These are phyloP conservation scores for Phytophthora nicotianae DNA, from an alignment of 352 stramenopile genomes.

Conservation along the genomic window DNA sequence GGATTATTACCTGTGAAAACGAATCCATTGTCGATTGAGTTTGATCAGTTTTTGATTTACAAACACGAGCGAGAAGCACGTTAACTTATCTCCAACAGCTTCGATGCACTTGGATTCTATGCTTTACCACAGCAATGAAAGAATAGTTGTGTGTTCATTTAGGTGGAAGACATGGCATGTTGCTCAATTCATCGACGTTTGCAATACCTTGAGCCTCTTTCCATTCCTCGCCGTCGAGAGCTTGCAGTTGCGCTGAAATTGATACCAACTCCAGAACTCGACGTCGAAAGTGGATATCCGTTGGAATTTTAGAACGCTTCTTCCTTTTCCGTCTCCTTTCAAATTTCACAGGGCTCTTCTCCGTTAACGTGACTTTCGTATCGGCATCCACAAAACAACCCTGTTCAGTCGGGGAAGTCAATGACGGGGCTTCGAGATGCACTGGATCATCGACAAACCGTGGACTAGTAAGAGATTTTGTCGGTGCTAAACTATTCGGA, in stretches of 20 bases:
- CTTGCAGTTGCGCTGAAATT: constrained; percentile 22
- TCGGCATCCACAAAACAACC: neutral
- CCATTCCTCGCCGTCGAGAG: constrained; percentile 17
- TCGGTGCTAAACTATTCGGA: neutral
- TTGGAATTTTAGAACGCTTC: constrained; percentile 1
- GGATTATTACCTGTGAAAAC: constrained; percentile 1
- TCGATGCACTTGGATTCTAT: too few relatives aligned
- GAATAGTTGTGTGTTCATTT: neutral
- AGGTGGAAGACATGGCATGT: constrained; percentile 1
- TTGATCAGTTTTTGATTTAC: neutral
- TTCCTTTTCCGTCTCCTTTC: constrained; percentile 29
- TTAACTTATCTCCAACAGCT: too few relatives aligned
- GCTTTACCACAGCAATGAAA: too few relatives aligned
- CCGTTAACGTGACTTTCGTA: neutral
- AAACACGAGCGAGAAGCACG: too few relatives aligned
- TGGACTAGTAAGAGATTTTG: too few relatives aligned
- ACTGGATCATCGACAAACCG: neutral
- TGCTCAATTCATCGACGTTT: constrained; percentile 11
- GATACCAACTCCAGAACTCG: constrained; percentile 23
- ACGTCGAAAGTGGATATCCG: constrained; percentile 15
- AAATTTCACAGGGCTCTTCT: neutral
- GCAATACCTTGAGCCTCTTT: constrained; percentile 14
- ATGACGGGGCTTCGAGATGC: neutral
- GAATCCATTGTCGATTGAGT: neutral
- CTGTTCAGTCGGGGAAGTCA: neutral